phyloP scores from a whole-genome alignment of 2,329 filamentous ascomycete species.

The Apiospora sp. region DNA sequence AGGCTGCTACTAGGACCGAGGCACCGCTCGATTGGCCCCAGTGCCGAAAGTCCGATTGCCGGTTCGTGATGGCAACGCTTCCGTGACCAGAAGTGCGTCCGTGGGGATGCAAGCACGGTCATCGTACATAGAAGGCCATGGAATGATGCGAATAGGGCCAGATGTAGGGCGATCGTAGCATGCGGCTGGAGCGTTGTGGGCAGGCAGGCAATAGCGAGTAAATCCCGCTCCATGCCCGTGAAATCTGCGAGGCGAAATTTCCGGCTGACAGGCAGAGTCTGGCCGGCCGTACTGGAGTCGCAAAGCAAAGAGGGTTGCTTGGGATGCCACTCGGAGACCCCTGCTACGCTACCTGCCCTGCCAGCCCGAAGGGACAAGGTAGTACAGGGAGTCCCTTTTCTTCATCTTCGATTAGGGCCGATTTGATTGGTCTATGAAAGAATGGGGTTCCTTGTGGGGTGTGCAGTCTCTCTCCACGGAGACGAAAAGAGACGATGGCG shows the following conservation, averaged over 20 bases:
- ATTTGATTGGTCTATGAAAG: constrained; percentile 15
- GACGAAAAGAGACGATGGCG: constrained; percentile 2
- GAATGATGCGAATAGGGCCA: constrained; percentile 9
- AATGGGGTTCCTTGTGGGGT: constrained; percentile 19
- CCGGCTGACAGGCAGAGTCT: constrained; percentile 4
- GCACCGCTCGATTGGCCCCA: not conserved
- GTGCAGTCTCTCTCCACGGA: constrained; percentile 14
- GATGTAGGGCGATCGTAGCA: constrained; percentile 17
- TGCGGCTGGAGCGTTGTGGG: constrained; percentile 11
- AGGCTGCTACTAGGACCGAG: not conserved
- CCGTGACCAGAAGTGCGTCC: not conserved
- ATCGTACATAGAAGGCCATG: constrained; percentile 13
- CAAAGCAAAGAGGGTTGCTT: constrained; percentile 7
- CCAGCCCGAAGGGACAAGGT: not conserved
- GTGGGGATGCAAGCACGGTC: constrained; percentile 4
- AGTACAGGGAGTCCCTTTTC: not conserved
- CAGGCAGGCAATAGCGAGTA: constrained; percentile 9
- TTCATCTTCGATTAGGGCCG: constrained; percentile 14
- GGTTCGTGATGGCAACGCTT: not conserved
- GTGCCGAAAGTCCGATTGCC: constrained; percentile 18
- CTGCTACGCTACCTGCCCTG: not conserved
- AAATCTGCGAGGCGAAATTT: constrained; percentile 21
- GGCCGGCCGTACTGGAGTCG: constrained; percentile 10
- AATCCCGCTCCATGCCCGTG: constrained; percentile 23
- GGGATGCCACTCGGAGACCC: constrained; percentile 14